Percentiles rank a stretch among this genome's conserved stretches.
These are phyloP conservation scores for Solanum virginianum DNA, from an alignment of 257 asterid species.

Conservation along the genomic window DNA sequence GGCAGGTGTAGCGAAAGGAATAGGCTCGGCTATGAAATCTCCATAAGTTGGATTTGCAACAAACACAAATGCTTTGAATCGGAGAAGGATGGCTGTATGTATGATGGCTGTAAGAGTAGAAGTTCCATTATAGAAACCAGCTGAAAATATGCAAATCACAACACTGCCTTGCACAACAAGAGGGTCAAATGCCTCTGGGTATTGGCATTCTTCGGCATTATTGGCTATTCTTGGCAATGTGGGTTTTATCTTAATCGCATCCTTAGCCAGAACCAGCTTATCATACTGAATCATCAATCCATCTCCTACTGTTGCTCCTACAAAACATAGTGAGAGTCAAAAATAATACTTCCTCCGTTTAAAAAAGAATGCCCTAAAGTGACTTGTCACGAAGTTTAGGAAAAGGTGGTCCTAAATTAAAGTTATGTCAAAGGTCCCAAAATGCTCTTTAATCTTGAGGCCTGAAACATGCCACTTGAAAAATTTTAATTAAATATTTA, in stretches of 20 bases:
- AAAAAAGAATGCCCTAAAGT: no score
- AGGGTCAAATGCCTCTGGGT: conserved; percentile 66
- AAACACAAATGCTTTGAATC: conserved; percentile 61
- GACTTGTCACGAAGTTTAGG: no score
- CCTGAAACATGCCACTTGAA: no score
- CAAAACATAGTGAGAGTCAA: neutral
- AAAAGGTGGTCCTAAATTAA: no score
- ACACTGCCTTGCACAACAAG: conserved; percentile 43
- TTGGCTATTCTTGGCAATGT: conserved; percentile 41
- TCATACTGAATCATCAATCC: conserved; percentile 39
- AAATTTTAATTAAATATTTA: no score
- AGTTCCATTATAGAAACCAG: conserved; percentile 61
- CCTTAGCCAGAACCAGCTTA: conserved; percentile 63
- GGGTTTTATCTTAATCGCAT: conserved; percentile 41
- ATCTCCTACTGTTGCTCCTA: conserved; percentile 62
- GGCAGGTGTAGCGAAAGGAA: conserved; percentile 74
- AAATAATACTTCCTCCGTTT: neutral
- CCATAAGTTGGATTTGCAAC: conserved; percentile 72
- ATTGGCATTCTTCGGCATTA: conserved; percentile 67
- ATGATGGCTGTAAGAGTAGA: conserved; percentile 47
- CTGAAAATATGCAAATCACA: conserved; percentile 76
- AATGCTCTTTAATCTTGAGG: no score
- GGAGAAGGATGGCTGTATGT: conserved; percentile 48
- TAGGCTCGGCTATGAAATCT: conserved; percentile 81
- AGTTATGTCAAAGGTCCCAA: no score